Base-by-base conservation (phyloP, 1,284 basidiomycete genomes). In the Mycena citricolor region DNA sequence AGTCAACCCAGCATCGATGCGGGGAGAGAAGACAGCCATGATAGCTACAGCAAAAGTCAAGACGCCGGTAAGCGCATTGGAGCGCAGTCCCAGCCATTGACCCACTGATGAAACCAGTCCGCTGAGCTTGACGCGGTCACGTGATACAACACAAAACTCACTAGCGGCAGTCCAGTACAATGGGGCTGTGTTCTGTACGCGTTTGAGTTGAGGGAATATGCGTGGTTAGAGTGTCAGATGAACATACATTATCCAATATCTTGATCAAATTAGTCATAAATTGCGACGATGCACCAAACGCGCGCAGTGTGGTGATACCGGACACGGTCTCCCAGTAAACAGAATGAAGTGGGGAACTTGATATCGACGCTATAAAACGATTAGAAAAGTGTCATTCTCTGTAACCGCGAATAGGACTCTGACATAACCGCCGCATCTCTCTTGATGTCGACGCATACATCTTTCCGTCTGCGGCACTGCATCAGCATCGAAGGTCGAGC, bases 271-370 rank as follows among this genome's bases (percentile, higher is more conserved):
- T 83, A 44, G 84, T 70, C 57, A 97, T 68, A 58, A 94, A 86
- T 57, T 90, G 88, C 19, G 89, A 88, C 19, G 82, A 83, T 10
- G 86, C 86, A n/a, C 92, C 92, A 58, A 94, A 94, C 2, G 92
- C 86, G 37, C 93, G 85, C 30, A 95, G 68, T 35, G 94, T 86
- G 0, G 89, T 78, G 14, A 87, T 86, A n/a, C 91, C 91, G 4
- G 89, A 76, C 42, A 94, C 91, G 0, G 89, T 90, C 65, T 94
- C 91, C 6, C 88, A 89, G 54, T 92, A 97, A 29, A 94, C 86
- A 1, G 89, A 91, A 65, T 95, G 95, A 12, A 97, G 67, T 0
- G 93, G 93, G 0, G 90, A 93, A 30, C 91, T 81, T 7, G 91
- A 91, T 25, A 40, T 26, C n/a, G 26, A 32, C 7, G 22, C 28